These are phyloP conservation scores for Bassia scoparia DNA, from an alignment of 148 eudicot genomes.

Conservation along the genomic window DNA sequence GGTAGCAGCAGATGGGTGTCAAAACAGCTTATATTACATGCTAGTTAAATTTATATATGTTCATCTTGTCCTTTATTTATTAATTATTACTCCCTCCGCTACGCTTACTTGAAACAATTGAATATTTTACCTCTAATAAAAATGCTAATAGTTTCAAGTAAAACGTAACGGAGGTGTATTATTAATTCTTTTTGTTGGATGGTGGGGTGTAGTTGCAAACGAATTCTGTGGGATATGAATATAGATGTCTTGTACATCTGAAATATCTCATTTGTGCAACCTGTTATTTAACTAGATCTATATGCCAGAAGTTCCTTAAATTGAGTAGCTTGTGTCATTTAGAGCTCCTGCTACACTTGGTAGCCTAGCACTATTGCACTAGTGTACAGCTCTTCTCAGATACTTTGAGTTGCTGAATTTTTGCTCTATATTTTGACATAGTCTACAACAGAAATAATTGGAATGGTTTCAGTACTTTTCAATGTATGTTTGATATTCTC, in stretches of 20 bases:
- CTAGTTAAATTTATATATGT: not conserved
- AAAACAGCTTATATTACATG: not conserved
- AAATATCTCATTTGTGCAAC: not conserved
- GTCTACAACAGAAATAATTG: not conserved
- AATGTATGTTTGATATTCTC: not conserved
- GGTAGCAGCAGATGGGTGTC: not conserved
- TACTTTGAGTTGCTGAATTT: not conserved
- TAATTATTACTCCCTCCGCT: no score
- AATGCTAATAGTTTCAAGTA: no score
- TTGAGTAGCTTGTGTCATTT: not conserved
- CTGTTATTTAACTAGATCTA: not conserved
- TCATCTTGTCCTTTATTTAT: not conserved
- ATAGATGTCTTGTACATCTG: not conserved
- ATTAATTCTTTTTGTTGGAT: no score
- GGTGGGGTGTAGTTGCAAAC: no score
- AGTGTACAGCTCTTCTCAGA: not conserved
- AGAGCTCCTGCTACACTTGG: not conserved
- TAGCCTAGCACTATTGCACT: not conserved
- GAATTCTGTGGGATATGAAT: not conserved
- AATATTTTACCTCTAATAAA: no score
- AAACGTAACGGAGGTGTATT: no score
- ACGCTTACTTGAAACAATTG: no score
- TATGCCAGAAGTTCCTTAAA: not conserved
- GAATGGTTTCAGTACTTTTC: not conserved
- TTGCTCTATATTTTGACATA: not conserved